Evolutionary conservation across 202 grass and related monocot genomes (phyloP).

Genomic region (Schoenoplectus tabernaemontani): DNA sequence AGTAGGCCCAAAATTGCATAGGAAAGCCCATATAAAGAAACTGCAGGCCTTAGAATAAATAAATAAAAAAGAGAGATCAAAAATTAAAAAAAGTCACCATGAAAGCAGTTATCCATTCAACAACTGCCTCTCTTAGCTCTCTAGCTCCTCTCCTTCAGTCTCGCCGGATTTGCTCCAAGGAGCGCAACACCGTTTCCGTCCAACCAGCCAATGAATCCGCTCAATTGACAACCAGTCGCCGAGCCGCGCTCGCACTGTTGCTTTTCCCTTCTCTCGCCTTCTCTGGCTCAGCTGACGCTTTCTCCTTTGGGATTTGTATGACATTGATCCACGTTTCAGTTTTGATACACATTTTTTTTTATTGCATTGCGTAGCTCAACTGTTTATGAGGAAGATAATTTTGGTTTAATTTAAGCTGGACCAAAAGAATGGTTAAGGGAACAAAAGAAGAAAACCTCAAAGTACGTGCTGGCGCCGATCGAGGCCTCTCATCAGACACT

Average conservation of each 20-base stretch:
- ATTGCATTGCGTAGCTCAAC: background rate
- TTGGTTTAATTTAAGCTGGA: conserved; percentile 39
- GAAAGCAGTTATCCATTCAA: conserved; percentile 38
- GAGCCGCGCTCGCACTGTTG: conserved; percentile 32
- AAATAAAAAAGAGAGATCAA: background rate
- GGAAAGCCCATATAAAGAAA: background rate
- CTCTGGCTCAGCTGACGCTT: conserved; percentile 28
- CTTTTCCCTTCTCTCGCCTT: conserved; percentile 16
- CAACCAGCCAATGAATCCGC: background rate
- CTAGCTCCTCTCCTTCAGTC: background rate
- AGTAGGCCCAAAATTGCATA: background rate
- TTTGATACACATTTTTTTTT: background rate
- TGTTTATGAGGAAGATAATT: background rate
- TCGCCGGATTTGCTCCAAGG: conserved; percentile 16
- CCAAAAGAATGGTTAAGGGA: conserved; percentile 81
- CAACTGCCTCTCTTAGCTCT: conserved; percentile 17
- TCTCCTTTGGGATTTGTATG: conserved; percentile 71
- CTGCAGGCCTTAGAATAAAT: background rate
- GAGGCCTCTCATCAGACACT: conserved; percentile 70
- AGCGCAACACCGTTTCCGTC: background rate
- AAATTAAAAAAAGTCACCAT: conserved; percentile 14
- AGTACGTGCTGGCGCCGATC: conserved; percentile 69
- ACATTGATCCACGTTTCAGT: background rate
- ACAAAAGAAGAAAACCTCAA: conserved; percentile 82
- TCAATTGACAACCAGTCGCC: conserved; percentile 15